Percentiles rank a stretch among this genome's conserved stretches.
phyloP scores from a whole-genome alignment of 192 early-diverging fungal species.

The Rhizoclosmatium globosum region DNA sequence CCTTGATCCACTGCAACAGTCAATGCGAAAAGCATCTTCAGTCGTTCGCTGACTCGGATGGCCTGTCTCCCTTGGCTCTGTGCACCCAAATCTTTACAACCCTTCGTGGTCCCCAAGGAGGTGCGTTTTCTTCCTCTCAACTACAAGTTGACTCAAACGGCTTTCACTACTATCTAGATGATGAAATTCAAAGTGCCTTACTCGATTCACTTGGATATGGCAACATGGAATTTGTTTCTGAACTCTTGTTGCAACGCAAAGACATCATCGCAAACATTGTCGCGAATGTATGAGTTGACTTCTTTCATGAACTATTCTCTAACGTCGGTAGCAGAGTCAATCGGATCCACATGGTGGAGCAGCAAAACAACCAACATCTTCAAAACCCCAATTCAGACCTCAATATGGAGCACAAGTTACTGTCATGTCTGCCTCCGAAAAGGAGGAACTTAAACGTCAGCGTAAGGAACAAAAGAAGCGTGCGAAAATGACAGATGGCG shows the following conservation, averaged over 20 bases:
- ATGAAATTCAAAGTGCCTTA: slow-evolving; percentile 71
- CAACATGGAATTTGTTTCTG: slow-evolving; percentile 73
- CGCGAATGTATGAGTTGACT: slow-evolving; percentile 35
- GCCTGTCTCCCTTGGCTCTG: slow-evolving; percentile 62
- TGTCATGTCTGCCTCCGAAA: slow-evolving; percentile 70
- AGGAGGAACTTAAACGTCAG: slow-evolving; percentile 62
- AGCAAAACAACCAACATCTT: background rate
- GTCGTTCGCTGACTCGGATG: slow-evolving; percentile 43
- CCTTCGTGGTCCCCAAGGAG: slow-evolving; percentile 63
- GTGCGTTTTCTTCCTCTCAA: slow-evolving; percentile 35
- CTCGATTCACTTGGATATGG: slow-evolving; percentile 79
- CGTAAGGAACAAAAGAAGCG: slow-evolving; percentile 75
- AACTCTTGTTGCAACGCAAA: slow-evolving; percentile 63
- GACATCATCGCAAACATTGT: slow-evolving; percentile 72
- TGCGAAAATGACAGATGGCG: slow-evolving; percentile 27
- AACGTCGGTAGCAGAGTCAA: background rate
- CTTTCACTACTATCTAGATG: slow-evolving; percentile 36
- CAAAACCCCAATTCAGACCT: slow-evolving; percentile 39
- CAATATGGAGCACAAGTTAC: slow-evolving; percentile 71
- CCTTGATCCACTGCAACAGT: slow-evolving; percentile 11
- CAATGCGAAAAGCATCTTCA: slow-evolving; percentile 64
- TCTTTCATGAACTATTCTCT: background rate
- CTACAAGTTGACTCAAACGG: background rate
- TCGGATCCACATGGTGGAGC: background rate
- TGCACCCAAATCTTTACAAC: slow-evolving; percentile 77